Evolutionary conservation across 2,329 filamentous ascomycete genomes (phyloP).

Genomic region (Nectriaceae sp.): DNA sequence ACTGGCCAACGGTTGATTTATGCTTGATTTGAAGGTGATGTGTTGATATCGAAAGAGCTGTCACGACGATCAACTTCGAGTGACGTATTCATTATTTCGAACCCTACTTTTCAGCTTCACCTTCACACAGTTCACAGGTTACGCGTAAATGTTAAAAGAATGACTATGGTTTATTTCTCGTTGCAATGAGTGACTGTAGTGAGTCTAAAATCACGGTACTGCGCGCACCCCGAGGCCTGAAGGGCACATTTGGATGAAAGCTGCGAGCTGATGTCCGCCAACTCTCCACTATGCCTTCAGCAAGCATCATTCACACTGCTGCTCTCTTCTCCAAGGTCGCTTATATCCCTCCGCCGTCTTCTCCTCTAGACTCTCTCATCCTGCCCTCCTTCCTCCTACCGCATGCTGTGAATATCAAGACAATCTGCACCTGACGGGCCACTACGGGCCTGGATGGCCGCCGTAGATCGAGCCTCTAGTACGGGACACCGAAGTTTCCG

Average conservation of each 20-base stretch:
- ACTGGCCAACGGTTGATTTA: background rate
- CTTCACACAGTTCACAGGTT: background rate
- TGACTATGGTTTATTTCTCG: constrained; percentile 22
- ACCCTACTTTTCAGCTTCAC: background rate
- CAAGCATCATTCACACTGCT: constrained; percentile 14
- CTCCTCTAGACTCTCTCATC: background rate
- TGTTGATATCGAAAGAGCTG: no score
- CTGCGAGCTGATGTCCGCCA: constrained; percentile 11
- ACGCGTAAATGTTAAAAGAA: constrained; percentile 20
- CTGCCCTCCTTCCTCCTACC: constrained; percentile 16
- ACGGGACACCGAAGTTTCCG: constrained; percentile 20
- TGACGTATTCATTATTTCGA: no score
- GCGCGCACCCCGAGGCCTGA: background rate
- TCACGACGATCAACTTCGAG: background rate
- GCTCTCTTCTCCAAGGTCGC: constrained; percentile 3
- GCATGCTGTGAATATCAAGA: constrained; percentile 30
- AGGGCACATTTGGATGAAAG: constrained; percentile 8
- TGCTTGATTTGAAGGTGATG: no score
- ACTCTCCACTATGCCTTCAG: constrained; percentile 6
- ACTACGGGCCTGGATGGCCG: constrained; percentile 20
- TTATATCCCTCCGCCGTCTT: background rate
- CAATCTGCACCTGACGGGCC: constrained; percentile 30
- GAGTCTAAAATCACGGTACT: constrained; percentile 16
- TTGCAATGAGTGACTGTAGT: constrained; percentile 28
- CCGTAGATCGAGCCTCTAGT: constrained; percentile 21